Evolutionary conservation across 148 eudicot species (phyloP).

Genomic region (Chenopodium quinoa): DNA sequence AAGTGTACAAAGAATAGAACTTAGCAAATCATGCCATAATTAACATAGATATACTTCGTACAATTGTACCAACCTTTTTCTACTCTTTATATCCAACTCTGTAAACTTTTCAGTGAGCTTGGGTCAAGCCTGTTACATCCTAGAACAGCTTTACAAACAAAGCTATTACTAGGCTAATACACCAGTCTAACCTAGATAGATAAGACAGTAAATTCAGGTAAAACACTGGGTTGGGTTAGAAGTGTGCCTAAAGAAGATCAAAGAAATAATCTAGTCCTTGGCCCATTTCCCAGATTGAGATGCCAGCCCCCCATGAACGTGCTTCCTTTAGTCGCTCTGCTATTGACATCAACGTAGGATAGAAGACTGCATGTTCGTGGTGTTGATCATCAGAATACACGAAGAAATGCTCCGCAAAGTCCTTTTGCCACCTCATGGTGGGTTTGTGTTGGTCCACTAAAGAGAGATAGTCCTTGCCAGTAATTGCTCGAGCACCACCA

Average conservation of each 20-base stretch:
- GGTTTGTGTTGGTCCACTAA: slow-evolving; percentile 72
- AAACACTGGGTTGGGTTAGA: neutral
- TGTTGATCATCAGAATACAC: slow-evolving; percentile 55
- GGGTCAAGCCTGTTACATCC: neutral
- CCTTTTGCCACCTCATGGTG: slow-evolving; percentile 63
- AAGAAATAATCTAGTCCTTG: slow-evolving; percentile 92
- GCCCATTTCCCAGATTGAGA: slow-evolving; percentile 99
- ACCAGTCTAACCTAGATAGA: neutral
- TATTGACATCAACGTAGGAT: slow-evolving; percentile 74
- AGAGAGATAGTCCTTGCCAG: slow-evolving; percentile 80
- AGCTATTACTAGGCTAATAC: neutral
- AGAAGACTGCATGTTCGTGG: slow-evolving; percentile 77
- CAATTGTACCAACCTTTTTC: too few relatives aligned
- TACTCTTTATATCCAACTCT: too few relatives aligned
- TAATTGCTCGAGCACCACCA: slow-evolving; percentile 64
- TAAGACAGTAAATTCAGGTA: neutral
- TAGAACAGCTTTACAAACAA: neutral
- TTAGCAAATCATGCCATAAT: too few relatives aligned
- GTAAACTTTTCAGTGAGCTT: too few relatives aligned
- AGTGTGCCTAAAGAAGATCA: slow-evolving; percentile 50
- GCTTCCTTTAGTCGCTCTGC: slow-evolving; percentile 74
- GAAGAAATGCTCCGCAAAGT: slow-evolving; percentile 83
- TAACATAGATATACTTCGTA: too few relatives aligned
- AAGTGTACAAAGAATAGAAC: too few relatives aligned
- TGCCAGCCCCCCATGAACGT: slow-evolving; percentile 82